A percentile compares a stretch with the other conserved stretches of the same genome.
phyloP scores from a whole-genome alignment of 2,329 filamentous ascomycete genomes.

The Penicillium oxalicum region DNA sequence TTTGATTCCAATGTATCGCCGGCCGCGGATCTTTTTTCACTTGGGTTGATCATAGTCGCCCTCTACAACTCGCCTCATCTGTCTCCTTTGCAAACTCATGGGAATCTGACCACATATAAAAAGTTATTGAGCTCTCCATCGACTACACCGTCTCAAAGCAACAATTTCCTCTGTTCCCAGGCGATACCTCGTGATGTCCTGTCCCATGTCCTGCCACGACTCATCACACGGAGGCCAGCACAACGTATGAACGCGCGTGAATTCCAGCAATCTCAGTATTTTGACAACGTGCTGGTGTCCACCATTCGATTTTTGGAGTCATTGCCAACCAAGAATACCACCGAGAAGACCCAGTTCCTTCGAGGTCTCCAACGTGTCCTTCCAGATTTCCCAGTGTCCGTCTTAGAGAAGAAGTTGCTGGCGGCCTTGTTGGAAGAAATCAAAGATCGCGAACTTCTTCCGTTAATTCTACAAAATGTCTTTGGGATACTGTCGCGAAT shows the following conservation, averaged over 20 bases:
- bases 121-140: constrained; percentile 73
- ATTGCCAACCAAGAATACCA: constrained; percentile 83
- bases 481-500: constrained; percentile 82
- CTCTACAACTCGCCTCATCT: constrained; percentile 91
- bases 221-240: constrained; percentile 82
- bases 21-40: constrained; percentile 85
- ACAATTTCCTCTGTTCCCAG: constrained; percentile 77
- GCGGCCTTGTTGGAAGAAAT: constrained; percentile 85
- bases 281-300: constrained; percentile 93
- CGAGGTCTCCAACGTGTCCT: constrained; percentile 80
- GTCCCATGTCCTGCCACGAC: constrained; percentile 68
- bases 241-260: constrained; percentile 82
- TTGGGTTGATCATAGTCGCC: constrained; percentile 80
- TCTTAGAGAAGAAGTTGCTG: constrained; percentile 90
- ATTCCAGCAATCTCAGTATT: constrained; percentile 92
- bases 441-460: constrained; percentile 82
- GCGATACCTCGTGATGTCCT: constrained; percentile 74
- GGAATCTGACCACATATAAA: constrained; percentile 78
- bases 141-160: constrained; percentile 68
- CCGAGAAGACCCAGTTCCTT: constrained; percentile 88
- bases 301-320: constrained; percentile 92
- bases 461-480: constrained; percentile 80
- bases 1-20: constrained; percentile 81
- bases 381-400: constrained; percentile 84
- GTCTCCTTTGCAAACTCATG: constrained; percentile 77